phyloP scores from a whole-genome alignment of 192 early-diverging fungal genomes.

The Obelidium mucronatum region DNA sequence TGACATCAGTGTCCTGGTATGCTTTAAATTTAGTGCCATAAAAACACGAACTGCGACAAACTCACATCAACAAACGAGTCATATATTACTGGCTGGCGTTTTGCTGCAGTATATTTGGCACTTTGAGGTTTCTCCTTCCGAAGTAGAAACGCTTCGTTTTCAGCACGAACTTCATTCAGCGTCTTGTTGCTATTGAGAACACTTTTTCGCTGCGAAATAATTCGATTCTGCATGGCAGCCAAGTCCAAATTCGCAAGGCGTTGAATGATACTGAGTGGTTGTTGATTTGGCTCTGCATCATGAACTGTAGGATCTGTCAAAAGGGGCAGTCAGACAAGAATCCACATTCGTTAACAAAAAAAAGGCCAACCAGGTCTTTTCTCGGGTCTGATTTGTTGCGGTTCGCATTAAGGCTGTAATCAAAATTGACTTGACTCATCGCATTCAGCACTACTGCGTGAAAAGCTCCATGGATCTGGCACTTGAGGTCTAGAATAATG shows the following conservation, averaged over 20 bases:
- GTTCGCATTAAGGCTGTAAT: neutral
- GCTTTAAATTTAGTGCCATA: no score
- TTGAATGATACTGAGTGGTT: constrained; percentile 10
- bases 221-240: neutral
- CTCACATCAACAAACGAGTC: neutral
- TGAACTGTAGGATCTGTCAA: neutral
- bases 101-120: neutral
- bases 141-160: neutral
- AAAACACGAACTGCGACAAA: no score
- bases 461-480: no score
- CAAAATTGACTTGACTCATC: no score
- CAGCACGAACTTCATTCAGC: neutral
- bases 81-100: neutral
- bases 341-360: neutral
- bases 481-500: no score
- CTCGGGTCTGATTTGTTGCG: neutral
- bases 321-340: neutral
- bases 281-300: neutral
- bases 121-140: neutral
- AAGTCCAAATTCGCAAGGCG: constrained; percentile 19
- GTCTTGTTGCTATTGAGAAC: neutral
- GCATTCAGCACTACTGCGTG: no score
- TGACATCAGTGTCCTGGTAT: no score
- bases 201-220: neutral
- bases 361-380: neutral